These are phyloP conservation scores for Kazachstania bromeliacearum DNA, from an alignment of 805 yeast genomes.

Conservation along the genomic window DNA sequence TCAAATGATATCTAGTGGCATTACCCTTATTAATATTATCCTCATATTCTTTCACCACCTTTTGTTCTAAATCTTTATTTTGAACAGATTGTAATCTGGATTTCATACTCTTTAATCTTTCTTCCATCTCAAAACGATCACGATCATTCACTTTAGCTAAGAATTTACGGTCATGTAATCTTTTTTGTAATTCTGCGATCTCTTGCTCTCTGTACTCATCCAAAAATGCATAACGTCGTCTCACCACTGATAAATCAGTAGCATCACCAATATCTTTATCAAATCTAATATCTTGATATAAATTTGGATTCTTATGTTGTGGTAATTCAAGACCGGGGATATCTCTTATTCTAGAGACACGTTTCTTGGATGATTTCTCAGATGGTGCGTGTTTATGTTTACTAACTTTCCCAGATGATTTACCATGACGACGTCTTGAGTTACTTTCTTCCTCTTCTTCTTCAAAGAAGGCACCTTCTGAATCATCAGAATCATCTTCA, in stretches of 20 bases:
- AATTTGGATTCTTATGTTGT: constrained; percentile 29
- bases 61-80: constrained; percentile 64
- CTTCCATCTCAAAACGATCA: constrained; percentile 46
- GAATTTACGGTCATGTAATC: constrained; percentile 46
- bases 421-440: background rate
- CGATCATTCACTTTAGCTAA: constrained; percentile 31
- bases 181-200: constrained; percentile 45
- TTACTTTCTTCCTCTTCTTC: constrained; percentile 21
- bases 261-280: constrained; percentile 85
- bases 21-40: constrained; percentile 43
- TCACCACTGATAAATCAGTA: constrained; percentile 53
- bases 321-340: constrained; percentile 55
- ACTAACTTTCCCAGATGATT: constrained; percentile 18
- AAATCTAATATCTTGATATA: constrained; percentile 78
- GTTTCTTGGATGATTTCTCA: constrained; percentile 64
- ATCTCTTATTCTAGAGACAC: constrained; percentile 60
- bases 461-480: constrained; percentile 34
- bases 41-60: constrained; percentile 55
- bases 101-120: constrained; percentile 50
- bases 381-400: constrained; percentile 80
- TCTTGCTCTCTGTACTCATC: constrained; percentile 80
- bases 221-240: constrained; percentile 74
- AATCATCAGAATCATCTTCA: constrained; percentile 14
- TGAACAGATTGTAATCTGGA: constrained; percentile 60
- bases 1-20: constrained; percentile 47